Evolutionary conservation across 306 rosid genomes (phyloP), one percentile per base, ranked within the genome.

Genomic region (Psophocarpus tetragonolobus): DNA sequence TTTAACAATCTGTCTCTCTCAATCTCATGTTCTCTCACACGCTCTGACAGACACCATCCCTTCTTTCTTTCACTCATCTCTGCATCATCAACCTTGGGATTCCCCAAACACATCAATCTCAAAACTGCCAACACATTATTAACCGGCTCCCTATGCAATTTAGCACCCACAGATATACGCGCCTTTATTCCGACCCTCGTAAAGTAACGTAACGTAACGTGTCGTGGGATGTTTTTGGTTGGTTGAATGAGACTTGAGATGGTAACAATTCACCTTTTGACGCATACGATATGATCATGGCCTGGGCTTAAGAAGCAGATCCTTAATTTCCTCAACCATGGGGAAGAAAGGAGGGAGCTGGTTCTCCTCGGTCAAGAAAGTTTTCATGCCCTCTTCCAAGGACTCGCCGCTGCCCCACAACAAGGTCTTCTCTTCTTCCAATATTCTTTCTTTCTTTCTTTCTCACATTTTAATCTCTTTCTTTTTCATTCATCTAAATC

Each of bases 281-380:
- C 27, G 30, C 67, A 62, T 68, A 17, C 50, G n/a, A 68, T 36
- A n/a, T 74, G 54, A 80, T 62, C 35, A 60, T 38, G 42, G 33
- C 23, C 24, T 20, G 30, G 67, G 30, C 21, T 39, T 83, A 26
- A 73, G 85, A 77, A 77, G 69, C 68, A 61, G 51, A 73, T 83
- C 75, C 11, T 61, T n/a, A n/a, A n/a, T n/a, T 78, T 83, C 51
- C 32, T 57, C 71, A 42, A 56, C 76, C 74, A 95, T 95, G 99
- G 97, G 97, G 67, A 95, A 92, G 93, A 95, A 95, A 86, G 86
- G 93, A 81, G 80, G 77, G 39, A 50, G 91, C 50, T 95, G 99
- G 99, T 92, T 95, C 83, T 91, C 97, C 1, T 82, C 97, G 0
- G 97, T 95, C 78, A 95, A 89, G 92, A 95, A 84, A 81, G 99